Percentiles rank a stretch among this genome's conserved stretches.
These are phyloP conservation scores for Fusarium burgessii DNA, from an alignment of 2,329 filamentous ascomycete genomes.

Conservation along the genomic window DNA sequence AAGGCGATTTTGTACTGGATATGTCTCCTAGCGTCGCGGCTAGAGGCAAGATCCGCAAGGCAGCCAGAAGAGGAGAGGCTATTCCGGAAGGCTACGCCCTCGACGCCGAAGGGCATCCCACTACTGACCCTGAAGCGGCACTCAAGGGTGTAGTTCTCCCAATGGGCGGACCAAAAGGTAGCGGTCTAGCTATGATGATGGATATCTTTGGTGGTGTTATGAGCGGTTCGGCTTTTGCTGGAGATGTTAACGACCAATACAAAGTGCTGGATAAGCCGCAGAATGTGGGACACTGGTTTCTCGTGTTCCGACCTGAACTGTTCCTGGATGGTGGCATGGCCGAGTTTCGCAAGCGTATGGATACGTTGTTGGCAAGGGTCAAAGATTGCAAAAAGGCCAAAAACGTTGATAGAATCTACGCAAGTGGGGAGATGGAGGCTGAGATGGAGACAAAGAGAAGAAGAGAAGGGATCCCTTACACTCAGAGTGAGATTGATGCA, in stretches of 20 bases:
- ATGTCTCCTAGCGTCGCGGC: conserved; percentile 23
- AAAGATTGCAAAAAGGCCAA: too few relatives aligned
- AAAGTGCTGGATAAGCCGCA: conserved; percentile 16
- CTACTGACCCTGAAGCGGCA: conserved; percentile 16
- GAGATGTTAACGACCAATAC: conserved; percentile 24
- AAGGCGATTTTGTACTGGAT: conserved; percentile 22
- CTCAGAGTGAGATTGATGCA: too few relatives aligned
- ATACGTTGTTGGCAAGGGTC: too few relatives aligned
- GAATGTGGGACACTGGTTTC: conserved; percentile 18
- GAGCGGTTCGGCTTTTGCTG: conserved; percentile 22
- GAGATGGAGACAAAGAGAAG: too few relatives aligned
- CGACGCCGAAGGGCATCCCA: conserved; percentile 19
- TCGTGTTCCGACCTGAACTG: too few relatives aligned
- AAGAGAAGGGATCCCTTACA: too few relatives aligned
- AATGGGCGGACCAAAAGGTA: conserved; percentile 24
- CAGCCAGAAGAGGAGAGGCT: conserved; percentile 20
- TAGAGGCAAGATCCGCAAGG: conserved; percentile 23
- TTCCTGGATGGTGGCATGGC: too few relatives aligned
- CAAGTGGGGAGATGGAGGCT: too few relatives aligned
- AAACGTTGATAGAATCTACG: too few relatives aligned
- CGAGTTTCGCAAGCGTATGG: too few relatives aligned
- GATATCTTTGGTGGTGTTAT: conserved; percentile 28
- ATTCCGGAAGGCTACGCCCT: conserved; percentile 22
- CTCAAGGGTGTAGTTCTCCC: conserved; percentile 19
- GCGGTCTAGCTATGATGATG: conserved; percentile 25